Percentiles rank a stretch among this genome's conserved stretches.
Conservation (phyloP, 768 basidiomycete species). For the Mycena floridula region DNA sequence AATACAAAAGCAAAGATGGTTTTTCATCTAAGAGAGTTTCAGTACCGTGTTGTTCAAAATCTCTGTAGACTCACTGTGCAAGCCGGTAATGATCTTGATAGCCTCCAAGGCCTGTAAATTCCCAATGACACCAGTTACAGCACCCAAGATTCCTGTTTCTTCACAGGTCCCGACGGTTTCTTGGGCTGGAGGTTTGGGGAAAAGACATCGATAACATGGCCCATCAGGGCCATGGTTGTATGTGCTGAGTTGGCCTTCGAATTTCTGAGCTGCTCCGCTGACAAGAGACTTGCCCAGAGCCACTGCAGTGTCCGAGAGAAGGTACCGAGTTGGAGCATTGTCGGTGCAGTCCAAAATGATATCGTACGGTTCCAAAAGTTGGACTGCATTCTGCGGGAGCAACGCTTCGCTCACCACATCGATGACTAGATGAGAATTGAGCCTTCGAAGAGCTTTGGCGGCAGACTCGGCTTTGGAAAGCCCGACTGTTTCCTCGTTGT, state of each 20-base stretch:
- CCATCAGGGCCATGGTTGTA: constrained; percentile 67
- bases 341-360: constrained; percentile 93
- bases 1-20: constrained; percentile 68
- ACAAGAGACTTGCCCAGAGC: constrained; percentile 75
- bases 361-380: constrained; percentile 56
- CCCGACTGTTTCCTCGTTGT: constrained; percentile 69
- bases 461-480: constrained; percentile 82
- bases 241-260: constrained; percentile 73
- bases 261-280: constrained; percentile 87
- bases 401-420: constrained; percentile 51
- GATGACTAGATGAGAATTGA: constrained; percentile 66
- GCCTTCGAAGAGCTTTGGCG: constrained; percentile 58
- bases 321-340: constrained; percentile 87
- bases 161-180: constrained; percentile 73
- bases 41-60: background rate
- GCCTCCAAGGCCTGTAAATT: constrained; percentile 86
- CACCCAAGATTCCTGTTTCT: constrained; percentile 84
- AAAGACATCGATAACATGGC: constrained; percentile 93
- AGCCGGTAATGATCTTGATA: constrained; percentile 68
- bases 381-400: constrained; percentile 55
- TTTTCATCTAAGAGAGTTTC: constrained; percentile 42
- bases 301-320: constrained; percentile 84
- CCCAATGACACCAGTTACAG: constrained; percentile 86
- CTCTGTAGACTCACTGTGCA: constrained; percentile 43
- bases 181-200: constrained; percentile 70